Evolutionary conservation across 108 stramenopile species (phyloP).

Genomic region (Cyclotella cryptica): DNA sequence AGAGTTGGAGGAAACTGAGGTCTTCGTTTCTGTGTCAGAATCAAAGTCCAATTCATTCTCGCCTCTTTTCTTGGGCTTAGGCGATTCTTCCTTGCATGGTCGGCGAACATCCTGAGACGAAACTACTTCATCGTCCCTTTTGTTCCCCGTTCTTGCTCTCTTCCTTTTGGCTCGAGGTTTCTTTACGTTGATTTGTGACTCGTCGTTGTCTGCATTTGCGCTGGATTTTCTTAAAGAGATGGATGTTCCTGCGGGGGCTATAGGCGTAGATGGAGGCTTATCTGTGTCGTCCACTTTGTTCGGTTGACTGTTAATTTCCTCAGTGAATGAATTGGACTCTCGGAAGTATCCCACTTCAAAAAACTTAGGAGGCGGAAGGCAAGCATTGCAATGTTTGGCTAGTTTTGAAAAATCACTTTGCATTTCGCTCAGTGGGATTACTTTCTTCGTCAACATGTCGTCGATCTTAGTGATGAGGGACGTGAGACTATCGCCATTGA

Average conservation of each 20-base stretch:
- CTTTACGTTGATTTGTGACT: neutral
- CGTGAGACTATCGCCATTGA: neutral
- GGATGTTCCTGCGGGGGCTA: too few relatives aligned
- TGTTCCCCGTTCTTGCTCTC: too few relatives aligned
- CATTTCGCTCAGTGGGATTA: constrained; percentile 13
- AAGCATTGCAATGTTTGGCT: constrained; percentile 1
- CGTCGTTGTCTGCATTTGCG: neutral
- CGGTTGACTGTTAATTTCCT: too few relatives aligned
- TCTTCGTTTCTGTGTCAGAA: constrained; percentile 1
- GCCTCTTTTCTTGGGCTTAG: neutral
- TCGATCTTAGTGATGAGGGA: constrained; percentile 3
- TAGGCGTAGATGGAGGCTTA: too few relatives aligned
- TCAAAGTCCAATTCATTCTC: neutral
- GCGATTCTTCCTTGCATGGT: too few relatives aligned
- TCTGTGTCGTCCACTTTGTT: too few relatives aligned
- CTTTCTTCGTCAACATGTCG: constrained; percentile 1
- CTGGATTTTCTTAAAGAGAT: too few relatives aligned
- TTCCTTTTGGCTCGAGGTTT: neutral
- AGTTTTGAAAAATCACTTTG: constrained; percentile 16
- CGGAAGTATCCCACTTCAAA: constrained; percentile 22
- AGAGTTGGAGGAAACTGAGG: neutral
- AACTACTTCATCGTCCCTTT: too few relatives aligned
- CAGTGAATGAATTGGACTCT: neutral
- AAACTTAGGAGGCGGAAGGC: constrained; percentile 11
- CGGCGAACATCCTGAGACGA: too few relatives aligned